Evolutionary conservation across 805 yeast species (phyloP).

Genomic region (Scheffersomyces stipitis): DNA sequence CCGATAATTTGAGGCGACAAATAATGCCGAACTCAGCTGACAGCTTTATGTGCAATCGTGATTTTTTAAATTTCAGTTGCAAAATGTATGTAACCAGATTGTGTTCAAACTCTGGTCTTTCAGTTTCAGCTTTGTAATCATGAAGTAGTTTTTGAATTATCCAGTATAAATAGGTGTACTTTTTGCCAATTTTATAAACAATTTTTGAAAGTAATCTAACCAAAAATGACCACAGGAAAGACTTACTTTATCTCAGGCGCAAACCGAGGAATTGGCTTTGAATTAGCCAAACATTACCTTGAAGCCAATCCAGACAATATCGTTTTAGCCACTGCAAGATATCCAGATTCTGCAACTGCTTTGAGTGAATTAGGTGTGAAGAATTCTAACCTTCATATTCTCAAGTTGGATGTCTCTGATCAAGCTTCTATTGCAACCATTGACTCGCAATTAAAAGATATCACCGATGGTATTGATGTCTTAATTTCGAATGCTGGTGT

Average conservation of each 20-base stretch:
- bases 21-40: no score
- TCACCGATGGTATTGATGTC: slow-evolving; percentile 26
- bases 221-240: slow-evolving; percentile 3
- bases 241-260: slow-evolving; percentile 41
- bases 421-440: slow-evolving; percentile 17
- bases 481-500: slow-evolving; percentile 37
- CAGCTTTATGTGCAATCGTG: no score
- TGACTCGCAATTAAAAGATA: slow-evolving; percentile 2
- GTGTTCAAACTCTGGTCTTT: no score
- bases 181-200: no score
- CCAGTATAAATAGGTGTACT: no score
- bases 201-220: no score
- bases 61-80: no score
- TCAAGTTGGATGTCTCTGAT: slow-evolving; percentile 20
- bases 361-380: slow-evolving; percentile 6
- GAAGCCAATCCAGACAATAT: slow-evolving; percentile 17
- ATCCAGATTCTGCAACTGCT: slow-evolving; percentile 22
- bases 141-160: no score
- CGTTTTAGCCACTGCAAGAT: slow-evolving; percentile 41
- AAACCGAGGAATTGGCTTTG: slow-evolving; percentile 43
- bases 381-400: slow-evolving; percentile 12
- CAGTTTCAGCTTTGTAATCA: no score
- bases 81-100: no score
- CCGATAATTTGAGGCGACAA: no score
- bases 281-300: slow-evolving; percentile 2